Conservation (phyloP, 352 stramenopile genomes). For the Phytopythium ostracodes region DNA sequence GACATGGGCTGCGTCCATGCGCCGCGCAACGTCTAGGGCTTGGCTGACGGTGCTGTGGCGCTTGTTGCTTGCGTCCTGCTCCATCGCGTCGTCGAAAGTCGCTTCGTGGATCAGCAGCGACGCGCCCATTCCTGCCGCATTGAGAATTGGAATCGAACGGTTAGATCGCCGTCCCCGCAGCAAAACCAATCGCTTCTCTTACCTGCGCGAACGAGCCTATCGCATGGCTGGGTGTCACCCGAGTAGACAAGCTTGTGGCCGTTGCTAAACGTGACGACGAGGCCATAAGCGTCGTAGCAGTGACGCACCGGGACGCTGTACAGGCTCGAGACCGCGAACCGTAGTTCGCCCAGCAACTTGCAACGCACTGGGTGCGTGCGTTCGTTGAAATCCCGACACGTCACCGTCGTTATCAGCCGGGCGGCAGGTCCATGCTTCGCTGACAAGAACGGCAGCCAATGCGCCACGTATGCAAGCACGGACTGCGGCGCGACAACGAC, state of each 20-base stretch:
- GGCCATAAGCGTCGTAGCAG: slow-evolving; percentile 73
- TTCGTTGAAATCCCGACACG: slow-evolving; percentile 57
- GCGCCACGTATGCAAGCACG: slow-evolving; percentile 52
- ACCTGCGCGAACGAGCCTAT: slow-evolving; percentile 48
- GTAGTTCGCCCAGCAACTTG: slow-evolving; percentile 28
- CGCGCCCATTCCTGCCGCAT: slow-evolving; percentile 28
- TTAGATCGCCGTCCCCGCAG: not conserved
- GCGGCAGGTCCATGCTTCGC: slow-evolving; percentile 1
- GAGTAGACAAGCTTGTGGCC: slow-evolving; percentile 87
- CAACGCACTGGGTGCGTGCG: slow-evolving; percentile 14
- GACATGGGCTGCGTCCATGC: slow-evolving; percentile 74
- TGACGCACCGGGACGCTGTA: slow-evolving; percentile 72
- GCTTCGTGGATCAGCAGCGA: slow-evolving; percentile 95
- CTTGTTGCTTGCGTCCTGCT: slow-evolving; percentile 90
- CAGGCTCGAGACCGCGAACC: slow-evolving; percentile 27
- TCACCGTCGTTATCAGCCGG: slow-evolving; percentile 30
- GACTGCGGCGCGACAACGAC: slow-evolving; percentile 50
- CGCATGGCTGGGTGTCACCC: slow-evolving; percentile 92
- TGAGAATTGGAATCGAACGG: not conserved
- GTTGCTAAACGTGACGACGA: slow-evolving; percentile 48
- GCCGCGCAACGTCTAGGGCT: slow-evolving; percentile 77
- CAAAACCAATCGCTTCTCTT: not conserved
- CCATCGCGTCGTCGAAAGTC: slow-evolving; percentile 96
- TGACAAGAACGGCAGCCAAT: slow-evolving; percentile 33
- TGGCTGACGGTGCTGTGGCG: slow-evolving; percentile 93